Evolutionary conservation across 164 flowering plant species (phyloP), one percentile per base, ranked within the genome.

Genomic region (Pachysandra terminalis): DNA sequence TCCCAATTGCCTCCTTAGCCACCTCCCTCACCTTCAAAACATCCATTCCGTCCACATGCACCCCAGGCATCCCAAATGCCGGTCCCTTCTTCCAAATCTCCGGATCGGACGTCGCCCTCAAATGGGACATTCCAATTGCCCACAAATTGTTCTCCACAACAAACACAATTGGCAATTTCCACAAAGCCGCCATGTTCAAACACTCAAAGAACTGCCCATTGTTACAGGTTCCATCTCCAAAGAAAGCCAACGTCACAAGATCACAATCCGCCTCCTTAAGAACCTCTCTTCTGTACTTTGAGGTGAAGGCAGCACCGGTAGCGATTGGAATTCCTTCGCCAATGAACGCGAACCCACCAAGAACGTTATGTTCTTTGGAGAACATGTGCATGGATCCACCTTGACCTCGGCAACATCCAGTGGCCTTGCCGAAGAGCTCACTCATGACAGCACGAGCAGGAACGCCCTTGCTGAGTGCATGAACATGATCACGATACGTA

Each of bases 341-440:
- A 52, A 91, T 91, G 71, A 94, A 94, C 0, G 96, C 98, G 69
- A 94, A 94, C n/a, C 98, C 98, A 61, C 98, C 98, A 49, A 93
- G 85, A 64, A 93, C 62, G 68, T 90, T 88, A 73, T 85, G 90
- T 76, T 93, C 97, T 58, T 88, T 91, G 6, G 94, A 87, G 79
- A 93, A 93, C 98, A 93, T 93, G 77, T 93, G 98, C 98, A 93
- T 93, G 3, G 98, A 93, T 16, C 98, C 98, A 60, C 98, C 98
- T 74, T 90, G 98, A 66, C 98, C 98, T 56, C 97, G 74, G 77
- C 94, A 92, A 65, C 97, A 90, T 6, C 98, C 97, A 25, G 98
- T 93, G 58, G 87, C 66, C 82, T 87, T 90, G 35, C 94, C 97
- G 68, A 90, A 93, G 63, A 93, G 91, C 85, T 93, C 98, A 51